Conservation (phyloP, 2,329 filamentous ascomycete species). For the Fusarium xyrophilum region DNA sequence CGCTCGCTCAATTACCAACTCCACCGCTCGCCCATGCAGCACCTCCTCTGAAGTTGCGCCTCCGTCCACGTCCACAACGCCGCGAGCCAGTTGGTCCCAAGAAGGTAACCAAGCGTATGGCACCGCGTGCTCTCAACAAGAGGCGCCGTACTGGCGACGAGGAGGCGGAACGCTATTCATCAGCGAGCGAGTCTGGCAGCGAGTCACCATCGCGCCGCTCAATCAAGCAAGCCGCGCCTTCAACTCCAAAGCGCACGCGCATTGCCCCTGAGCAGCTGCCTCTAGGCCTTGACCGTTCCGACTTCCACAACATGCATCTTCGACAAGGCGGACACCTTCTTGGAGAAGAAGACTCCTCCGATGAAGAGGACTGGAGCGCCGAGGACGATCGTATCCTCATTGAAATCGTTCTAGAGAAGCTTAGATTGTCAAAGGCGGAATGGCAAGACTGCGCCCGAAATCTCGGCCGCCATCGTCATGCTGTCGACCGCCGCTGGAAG, state of each 20-base stretch:
- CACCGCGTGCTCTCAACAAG: constrained; percentile 60
- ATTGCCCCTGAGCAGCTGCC: constrained; percentile 67
- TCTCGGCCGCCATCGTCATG: constrained; percentile 65
- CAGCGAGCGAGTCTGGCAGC: constrained; percentile 50
- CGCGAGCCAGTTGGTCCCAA: constrained; percentile 47
- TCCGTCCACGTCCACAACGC: constrained; percentile 55
- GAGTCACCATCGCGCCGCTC: constrained; percentile 27
- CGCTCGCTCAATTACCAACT: constrained; percentile 56
- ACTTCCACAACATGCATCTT: constrained; percentile 59
- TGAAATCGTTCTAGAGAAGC: constrained; percentile 72
- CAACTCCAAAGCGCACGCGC: constrained; percentile 66
- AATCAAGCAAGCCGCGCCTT: constrained; percentile 46
- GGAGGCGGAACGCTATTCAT: constrained; percentile 51
- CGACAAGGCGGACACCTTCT: constrained; percentile 43
- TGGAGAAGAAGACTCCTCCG: constrained; percentile 53
- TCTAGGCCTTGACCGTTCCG: constrained; percentile 63
- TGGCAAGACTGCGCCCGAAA: constrained; percentile 72
- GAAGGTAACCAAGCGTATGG: constrained; percentile 60
- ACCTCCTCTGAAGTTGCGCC: constrained; percentile 61
- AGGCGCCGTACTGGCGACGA: constrained; percentile 58
- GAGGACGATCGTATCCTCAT: constrained; percentile 71
- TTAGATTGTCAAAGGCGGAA: constrained; percentile 68
- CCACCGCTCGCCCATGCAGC: constrained; percentile 62
- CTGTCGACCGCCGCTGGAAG: constrained; percentile 67
- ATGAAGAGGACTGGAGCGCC: constrained; percentile 62